A percentile compares a stretch with the other conserved stretches of the same genome.
Evolutionary conservation across 1,284 basidiomycete species (phyloP).

Genomic region (Fomitopsis schrenkii): DNA sequence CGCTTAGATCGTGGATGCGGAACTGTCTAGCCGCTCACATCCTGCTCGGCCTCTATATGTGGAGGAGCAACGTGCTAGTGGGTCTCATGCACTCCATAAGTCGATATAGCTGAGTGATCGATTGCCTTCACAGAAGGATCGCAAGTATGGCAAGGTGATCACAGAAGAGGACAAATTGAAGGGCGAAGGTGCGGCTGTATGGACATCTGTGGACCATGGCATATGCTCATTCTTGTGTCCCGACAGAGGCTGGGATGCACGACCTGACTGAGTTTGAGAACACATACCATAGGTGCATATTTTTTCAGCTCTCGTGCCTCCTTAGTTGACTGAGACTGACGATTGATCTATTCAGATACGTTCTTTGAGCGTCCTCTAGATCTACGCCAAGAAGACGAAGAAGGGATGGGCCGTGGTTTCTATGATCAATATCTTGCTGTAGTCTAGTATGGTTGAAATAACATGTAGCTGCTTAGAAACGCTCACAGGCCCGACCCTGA

Average conservation of each 20-base stretch:
- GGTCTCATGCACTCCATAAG: background rate
- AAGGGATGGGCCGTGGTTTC: too few relatives aligned
- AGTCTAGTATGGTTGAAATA: too few relatives aligned
- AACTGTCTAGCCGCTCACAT: constrained; percentile 10
- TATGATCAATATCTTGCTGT: too few relatives aligned
- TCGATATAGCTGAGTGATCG: background rate
- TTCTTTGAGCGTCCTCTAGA: background rate
- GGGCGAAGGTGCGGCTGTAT: constrained; percentile 13
- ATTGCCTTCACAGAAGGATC: constrained; percentile 11
- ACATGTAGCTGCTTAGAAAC: too few relatives aligned
- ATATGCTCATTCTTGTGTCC: background rate
- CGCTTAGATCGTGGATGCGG: background rate
- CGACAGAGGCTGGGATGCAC: constrained; percentile 19
- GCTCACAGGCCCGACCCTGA: too few relatives aligned
- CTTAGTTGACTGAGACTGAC: background rate
- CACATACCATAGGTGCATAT: background rate
- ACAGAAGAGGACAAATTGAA: constrained; percentile 16
- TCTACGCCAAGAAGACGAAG: too few relatives aligned
- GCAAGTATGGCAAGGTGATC: constrained; percentile 12
- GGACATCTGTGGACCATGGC: background rate
- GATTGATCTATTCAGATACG: background rate
- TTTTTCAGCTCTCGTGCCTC: background rate
- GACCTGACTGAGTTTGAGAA: constrained; percentile 20
- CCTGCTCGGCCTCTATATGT: constrained; percentile 18
- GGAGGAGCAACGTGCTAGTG: constrained; percentile 17